These are phyloP conservation scores for Talaromyces trachyspermus DNA, from an alignment of 495 filamentous ascomycete species.

Conservation along the genomic window DNA sequence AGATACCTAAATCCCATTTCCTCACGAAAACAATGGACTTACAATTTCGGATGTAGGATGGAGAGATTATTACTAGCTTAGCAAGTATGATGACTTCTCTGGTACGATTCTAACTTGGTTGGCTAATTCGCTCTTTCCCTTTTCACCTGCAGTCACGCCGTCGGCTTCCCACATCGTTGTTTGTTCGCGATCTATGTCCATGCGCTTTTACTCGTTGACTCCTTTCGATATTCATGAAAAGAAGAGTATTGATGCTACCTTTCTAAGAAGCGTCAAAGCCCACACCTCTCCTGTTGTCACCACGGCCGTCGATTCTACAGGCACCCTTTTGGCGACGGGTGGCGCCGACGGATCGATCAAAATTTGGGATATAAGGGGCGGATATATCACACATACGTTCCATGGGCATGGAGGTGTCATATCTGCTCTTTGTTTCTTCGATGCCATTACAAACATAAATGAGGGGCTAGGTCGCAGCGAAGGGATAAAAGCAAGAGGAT, in stretches of 20 bases:
- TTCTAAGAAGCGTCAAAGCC: conserved; percentile 78
- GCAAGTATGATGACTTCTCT: conserved; percentile 47
- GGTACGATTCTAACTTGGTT: background rate
- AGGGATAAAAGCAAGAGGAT: conserved; percentile 17
- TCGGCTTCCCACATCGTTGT: conserved; percentile 78
- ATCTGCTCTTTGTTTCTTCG: conserved; percentile 87
- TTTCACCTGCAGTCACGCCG: conserved; percentile 58
- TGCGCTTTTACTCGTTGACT: conserved; percentile 79
- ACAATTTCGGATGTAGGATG: conserved; percentile 59
- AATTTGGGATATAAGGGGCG: conserved; percentile 90
- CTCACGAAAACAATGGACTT: conserved; percentile 13
- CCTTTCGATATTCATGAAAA: conserved; percentile 43
- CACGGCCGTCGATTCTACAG: conserved; percentile 71
- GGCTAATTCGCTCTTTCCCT: conserved; percentile 1
- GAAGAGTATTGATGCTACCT: conserved; percentile 50
- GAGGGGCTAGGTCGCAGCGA: background rate
- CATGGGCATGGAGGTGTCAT: conserved; percentile 85
- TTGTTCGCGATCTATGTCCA: conserved; percentile 88
- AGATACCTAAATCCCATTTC: conserved; percentile 17
- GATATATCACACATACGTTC: conserved; percentile 91
- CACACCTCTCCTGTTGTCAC: conserved; percentile 84
- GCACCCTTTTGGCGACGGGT: conserved; percentile 86
- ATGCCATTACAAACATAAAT: conserved; percentile 31
- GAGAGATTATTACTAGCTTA: conserved; percentile 81
- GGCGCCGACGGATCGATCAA: conserved; percentile 89